These are phyloP conservation scores for Apiospora rasikravindrae DNA, from an alignment of 2,329 filamentous ascomycete species.

Conservation along the genomic window DNA sequence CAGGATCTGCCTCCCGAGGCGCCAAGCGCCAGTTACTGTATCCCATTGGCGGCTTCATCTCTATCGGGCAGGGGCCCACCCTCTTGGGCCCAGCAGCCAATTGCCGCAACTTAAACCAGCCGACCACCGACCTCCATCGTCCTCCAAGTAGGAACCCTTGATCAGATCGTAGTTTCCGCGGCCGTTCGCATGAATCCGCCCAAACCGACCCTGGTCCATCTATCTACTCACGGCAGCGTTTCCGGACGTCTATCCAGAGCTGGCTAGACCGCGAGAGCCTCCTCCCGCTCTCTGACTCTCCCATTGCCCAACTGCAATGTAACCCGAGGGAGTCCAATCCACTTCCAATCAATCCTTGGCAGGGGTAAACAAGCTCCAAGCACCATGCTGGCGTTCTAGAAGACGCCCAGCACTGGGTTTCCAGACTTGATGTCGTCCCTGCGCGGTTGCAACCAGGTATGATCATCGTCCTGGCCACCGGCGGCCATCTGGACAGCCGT, in stretches of 20 bases:
- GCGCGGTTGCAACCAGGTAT: constrained; percentile 5
- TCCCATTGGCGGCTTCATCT: constrained; percentile 10
- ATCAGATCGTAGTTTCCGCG: not conserved
- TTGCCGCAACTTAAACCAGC: not conserved
- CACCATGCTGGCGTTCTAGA: constrained; percentile 10
- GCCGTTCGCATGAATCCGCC: not conserved
- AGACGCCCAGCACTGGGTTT: not conserved
- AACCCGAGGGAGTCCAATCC: not conserved
- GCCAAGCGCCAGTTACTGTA: not conserved
- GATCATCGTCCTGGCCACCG: constrained; percentile 4
- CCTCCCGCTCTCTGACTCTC: not conserved
- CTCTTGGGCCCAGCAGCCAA: not conserved
- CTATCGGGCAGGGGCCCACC: not conserved
- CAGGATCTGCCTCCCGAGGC: not conserved
- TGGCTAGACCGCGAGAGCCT: not conserved
- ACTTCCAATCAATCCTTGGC: constrained; percentile 6
- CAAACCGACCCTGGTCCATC: constrained; percentile 11
- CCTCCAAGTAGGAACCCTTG: constrained; percentile 4
- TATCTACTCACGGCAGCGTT: not conserved
- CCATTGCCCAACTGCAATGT: not conserved
- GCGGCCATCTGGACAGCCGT: not conserved
- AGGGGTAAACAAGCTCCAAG: constrained; percentile 4
- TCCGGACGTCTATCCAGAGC: not conserved
- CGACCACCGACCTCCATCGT: not conserved
- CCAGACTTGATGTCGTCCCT: not conserved